Conservation (phyloP, 2,329 filamentous ascomycete genomes). For the Grosmannia serpens region DNA sequence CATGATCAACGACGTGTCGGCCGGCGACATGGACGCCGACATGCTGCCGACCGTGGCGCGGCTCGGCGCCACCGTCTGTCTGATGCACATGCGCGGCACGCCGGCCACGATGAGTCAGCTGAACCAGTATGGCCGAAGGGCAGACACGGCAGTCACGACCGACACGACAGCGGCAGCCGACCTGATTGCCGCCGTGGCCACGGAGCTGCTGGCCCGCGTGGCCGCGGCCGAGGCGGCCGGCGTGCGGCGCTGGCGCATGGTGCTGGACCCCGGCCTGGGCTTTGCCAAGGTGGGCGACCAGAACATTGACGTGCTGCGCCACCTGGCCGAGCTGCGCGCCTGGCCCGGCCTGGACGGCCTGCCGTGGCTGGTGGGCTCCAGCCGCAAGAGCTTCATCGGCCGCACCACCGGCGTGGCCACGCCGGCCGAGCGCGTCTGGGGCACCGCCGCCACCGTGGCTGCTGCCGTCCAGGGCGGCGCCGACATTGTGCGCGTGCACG, state of each 20-base stretch:
- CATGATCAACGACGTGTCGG: constrained; percentile 91
- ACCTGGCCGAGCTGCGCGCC: constrained; percentile 50
- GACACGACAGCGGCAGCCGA: not conserved
- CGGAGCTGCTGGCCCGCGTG: constrained; percentile 60
- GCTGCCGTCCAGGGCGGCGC: constrained; percentile 79
- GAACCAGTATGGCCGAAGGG: constrained; percentile 43
- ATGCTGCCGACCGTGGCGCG: constrained; percentile 76
- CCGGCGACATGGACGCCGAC: constrained; percentile 61
- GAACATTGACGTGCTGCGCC: constrained; percentile 68
- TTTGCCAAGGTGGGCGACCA: constrained; percentile 79
- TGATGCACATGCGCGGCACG: constrained; percentile 92
- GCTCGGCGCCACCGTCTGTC: constrained; percentile 64
- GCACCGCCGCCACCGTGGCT: constrained; percentile 79
- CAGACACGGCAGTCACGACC: not conserved
- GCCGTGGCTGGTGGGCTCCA: constrained; percentile 83
- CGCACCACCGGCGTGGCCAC: constrained; percentile 63
- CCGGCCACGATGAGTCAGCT: constrained; percentile 68
- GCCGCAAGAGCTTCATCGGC: constrained; percentile 83
- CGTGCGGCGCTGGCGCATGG: constrained; percentile 83
- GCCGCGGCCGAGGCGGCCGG: constrained; percentile 67
- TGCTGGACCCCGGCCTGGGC: constrained; percentile 86
- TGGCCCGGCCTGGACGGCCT: constrained; percentile 56
- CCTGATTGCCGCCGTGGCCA: constrained; percentile 50
- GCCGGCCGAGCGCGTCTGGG: constrained; percentile 62
- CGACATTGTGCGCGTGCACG: constrained; percentile 87